Conservation (phyloP, 192 early-diverging fungal species). For the Coemansia sp. region DNA sequence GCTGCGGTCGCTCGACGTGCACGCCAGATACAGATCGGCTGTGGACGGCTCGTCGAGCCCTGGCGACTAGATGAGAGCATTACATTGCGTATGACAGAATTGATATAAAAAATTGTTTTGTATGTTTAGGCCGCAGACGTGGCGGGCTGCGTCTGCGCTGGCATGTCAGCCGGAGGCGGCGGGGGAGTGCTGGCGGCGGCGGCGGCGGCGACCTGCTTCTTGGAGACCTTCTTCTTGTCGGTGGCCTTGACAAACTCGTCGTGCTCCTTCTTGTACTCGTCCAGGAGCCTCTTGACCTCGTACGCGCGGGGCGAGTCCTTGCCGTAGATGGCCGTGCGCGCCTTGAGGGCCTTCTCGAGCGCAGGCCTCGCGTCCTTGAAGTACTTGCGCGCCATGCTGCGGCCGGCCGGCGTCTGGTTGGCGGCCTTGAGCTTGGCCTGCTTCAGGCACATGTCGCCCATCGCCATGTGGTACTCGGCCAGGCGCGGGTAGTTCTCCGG, state of each 20-base stretch:
- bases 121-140: slow-evolving; percentile 1
- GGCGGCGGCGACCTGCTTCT: slow-evolving; percentile 25
- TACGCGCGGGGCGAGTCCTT: slow-evolving; percentile 31
- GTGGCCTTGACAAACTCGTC: slow-evolving; percentile 42
- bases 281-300: slow-evolving; percentile 37
- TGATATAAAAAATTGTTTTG: no score
- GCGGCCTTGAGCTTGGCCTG: slow-evolving; percentile 52
- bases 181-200: slow-evolving; percentile 9
- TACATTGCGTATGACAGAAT: no score
- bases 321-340: slow-evolving; percentile 34
- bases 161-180: neutral
- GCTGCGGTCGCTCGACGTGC: slow-evolving; percentile 44
- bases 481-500: slow-evolving; percentile 59
- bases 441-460: slow-evolving; percentile 60
- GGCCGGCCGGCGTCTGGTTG: slow-evolving; percentile 47
- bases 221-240: slow-evolving; percentile 43
- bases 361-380: slow-evolving; percentile 44
- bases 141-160: neutral
- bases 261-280: slow-evolving; percentile 45
- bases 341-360: slow-evolving; percentile 28
- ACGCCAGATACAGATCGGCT: slow-evolving; percentile 36
- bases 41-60: slow-evolving; percentile 9
- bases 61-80: no score
- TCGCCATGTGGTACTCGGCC: slow-evolving; percentile 56
- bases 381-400: slow-evolving; percentile 43